Conservation (phyloP, 768 basidiomycete species). For the Gelatoporia subvermispora region DNA sequence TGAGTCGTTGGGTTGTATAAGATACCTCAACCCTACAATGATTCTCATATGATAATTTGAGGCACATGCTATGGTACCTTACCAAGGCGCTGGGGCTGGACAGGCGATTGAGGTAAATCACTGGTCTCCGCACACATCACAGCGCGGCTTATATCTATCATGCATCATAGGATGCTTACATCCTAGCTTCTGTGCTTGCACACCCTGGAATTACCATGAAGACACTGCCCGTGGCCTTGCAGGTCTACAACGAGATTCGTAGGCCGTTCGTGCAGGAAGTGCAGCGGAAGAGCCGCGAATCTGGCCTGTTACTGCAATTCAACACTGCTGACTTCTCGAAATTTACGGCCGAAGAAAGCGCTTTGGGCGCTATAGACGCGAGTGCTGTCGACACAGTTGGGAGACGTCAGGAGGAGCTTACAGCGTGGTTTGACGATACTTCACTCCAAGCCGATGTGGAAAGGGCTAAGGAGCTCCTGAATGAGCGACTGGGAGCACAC, state of each 20-base stretch:
- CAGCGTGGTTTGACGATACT: slow-evolving; percentile 1
- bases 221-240: slow-evolving; percentile 24
- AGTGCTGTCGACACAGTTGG: slow-evolving; percentile 1
- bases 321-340: slow-evolving; percentile 2
- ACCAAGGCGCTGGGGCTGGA: slow-evolving; percentile 45
- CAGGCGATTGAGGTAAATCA: slow-evolving; percentile 47
- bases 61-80: slow-evolving; percentile 46
- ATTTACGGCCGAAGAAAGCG: slow-evolving; percentile 1
- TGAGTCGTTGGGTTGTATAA: slow-evolving; percentile 2
- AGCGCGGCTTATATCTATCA: neutral
- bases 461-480: slow-evolving; percentile 4
- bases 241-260: slow-evolving; percentile 28
- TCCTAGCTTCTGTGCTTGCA: slow-evolving; percentile 25
- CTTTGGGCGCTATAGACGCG: neutral
- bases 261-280: slow-evolving; percentile 25
- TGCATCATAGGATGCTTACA: slow-evolving; percentile 21
- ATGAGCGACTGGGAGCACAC: neutral
- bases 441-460: slow-evolving; percentile 4
- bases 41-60: too few relatives aligned
- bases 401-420: neutral
- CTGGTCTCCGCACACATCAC: neutral
- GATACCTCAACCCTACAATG: too few relatives aligned
- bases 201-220: slow-evolving; percentile 16
- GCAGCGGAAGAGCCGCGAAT: slow-evolving; percentile 13
- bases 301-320: slow-evolving; percentile 23